These are phyloP conservation scores for Lindgomyces ingoldianus DNA, from an alignment of 495 filamentous ascomycete species.

Conservation along the genomic window DNA sequence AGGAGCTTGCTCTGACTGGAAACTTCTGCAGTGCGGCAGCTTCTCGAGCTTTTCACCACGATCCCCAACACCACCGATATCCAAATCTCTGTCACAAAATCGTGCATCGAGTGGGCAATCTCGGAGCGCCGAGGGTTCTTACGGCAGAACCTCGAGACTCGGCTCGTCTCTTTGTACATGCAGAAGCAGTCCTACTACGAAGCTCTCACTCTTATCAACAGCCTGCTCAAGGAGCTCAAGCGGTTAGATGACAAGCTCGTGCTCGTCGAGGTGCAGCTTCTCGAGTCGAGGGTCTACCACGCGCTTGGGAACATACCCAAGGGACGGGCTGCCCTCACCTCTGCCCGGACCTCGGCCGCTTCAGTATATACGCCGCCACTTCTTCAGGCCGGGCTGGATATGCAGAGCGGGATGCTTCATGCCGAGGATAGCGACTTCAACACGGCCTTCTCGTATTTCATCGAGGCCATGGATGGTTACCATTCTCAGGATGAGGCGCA, in stretches of 20 bases:
- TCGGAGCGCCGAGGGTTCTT: constrained; percentile 91
- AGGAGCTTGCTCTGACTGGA: not conserved
- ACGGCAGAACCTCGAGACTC: constrained; percentile 95
- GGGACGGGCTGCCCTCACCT: constrained; percentile 90
- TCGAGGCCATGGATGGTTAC: constrained; percentile 97
- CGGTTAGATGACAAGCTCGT: constrained; percentile 97
- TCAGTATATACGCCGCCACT: constrained; percentile 96
- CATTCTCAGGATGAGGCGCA: constrained; percentile 83
- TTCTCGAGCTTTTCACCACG: constrained; percentile 90
- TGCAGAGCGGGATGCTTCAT: constrained; percentile 98
- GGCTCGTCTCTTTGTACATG: constrained; percentile 91
- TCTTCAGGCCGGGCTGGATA: constrained; percentile 92
- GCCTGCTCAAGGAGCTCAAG: constrained; percentile 91
- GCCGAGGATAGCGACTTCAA: constrained; percentile 99
- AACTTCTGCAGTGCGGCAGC: constrained; percentile 74
- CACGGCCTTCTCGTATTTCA: constrained; percentile 97
- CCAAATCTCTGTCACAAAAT: constrained; percentile 90
- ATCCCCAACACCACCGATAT: constrained; percentile 92
- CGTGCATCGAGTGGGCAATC: constrained; percentile 98
- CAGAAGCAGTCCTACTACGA: constrained; percentile 95
- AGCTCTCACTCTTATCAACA: constrained; percentile 93
- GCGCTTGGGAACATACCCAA: constrained; percentile 96
- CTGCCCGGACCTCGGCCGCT: constrained; percentile 89
- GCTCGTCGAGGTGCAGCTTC: constrained; percentile 96
- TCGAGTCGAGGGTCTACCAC: constrained; percentile 96